phyloP scores from a whole-genome alignment of 306 rosid genomes.

The Sophora flavescens region DNA sequence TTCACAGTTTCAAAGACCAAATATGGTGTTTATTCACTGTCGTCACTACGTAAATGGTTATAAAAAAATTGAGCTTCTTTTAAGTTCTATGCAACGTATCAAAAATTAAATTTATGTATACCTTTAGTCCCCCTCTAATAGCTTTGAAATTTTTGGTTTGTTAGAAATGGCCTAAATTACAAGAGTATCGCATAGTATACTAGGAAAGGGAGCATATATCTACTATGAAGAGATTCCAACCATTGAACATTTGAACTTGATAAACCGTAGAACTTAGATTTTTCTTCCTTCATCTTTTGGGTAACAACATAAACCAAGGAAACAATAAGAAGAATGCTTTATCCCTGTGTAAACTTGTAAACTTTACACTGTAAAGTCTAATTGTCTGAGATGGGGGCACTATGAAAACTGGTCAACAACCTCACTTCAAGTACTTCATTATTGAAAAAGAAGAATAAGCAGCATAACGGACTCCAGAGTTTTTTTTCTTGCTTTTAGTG shows the following conservation, averaged over 20 bases:
- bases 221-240: conserved; percentile 5
- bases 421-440: neutral
- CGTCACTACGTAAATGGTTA: neutral
- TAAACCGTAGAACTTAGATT: neutral
- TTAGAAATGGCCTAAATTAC: neutral
- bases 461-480: neutral
- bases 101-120: neutral
- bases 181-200: neutral
- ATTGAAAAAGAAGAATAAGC: neutral
- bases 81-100: neutral
- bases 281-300: neutral
- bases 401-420: neutral
- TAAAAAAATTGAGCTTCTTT: neutral
- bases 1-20: too few species aligned
- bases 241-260: neutral
- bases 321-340: too few species aligned
- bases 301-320: neutral
- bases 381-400: too few species aligned
- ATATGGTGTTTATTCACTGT: neutral
- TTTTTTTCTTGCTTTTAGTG: conserved; percentile 1
- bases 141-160: neutral
- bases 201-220: neutral
- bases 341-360: too few species aligned
- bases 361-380: too few species aligned
- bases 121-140: neutral